phyloP scores from a whole-genome alignment of 306 rosid genomes.

The Cotoneaster glaucophyllus region DNA sequence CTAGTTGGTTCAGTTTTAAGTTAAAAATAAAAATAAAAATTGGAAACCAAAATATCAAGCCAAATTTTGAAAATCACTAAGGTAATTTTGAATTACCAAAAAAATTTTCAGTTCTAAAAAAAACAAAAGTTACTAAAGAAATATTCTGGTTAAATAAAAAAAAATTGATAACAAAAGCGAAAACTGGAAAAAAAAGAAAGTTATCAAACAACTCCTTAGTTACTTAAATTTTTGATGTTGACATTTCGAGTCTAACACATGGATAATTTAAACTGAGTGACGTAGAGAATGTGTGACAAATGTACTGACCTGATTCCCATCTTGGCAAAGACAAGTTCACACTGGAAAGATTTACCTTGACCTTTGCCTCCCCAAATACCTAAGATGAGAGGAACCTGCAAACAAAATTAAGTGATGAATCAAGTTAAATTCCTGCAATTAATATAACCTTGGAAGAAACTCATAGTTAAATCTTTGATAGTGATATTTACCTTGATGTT shows the following conservation, averaged over 20 bases:
- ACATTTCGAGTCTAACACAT: neutral
- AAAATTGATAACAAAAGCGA: neutral
- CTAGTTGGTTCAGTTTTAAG: neutral
- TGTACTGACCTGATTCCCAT: conserved; percentile 88
- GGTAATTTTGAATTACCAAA: too few relatives aligned
- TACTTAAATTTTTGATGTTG: neutral
- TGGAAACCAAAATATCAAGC: too few relatives aligned
- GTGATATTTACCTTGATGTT: conserved; percentile 64
- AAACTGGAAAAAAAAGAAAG: neutral
- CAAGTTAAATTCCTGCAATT: neutral
- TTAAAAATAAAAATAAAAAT: too few relatives aligned
- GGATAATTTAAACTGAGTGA: neutral
- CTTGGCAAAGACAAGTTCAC: conserved; percentile 93
- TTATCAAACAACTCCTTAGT: neutral
- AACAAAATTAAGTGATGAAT: neutral
- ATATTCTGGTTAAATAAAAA: neutral
- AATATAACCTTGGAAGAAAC: neutral
- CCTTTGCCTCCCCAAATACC: conserved; percentile 99
- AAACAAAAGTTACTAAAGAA: too few relatives aligned
- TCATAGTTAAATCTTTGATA: neutral
- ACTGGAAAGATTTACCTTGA: conserved; percentile 96
- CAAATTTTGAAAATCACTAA: too few relatives aligned
- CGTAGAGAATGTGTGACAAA: neutral
- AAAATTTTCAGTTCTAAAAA: too few relatives aligned
- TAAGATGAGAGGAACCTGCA: conserved; percentile 81